Conservation (phyloP, 305 asterid species). For the Rubia balearica region DNA sequence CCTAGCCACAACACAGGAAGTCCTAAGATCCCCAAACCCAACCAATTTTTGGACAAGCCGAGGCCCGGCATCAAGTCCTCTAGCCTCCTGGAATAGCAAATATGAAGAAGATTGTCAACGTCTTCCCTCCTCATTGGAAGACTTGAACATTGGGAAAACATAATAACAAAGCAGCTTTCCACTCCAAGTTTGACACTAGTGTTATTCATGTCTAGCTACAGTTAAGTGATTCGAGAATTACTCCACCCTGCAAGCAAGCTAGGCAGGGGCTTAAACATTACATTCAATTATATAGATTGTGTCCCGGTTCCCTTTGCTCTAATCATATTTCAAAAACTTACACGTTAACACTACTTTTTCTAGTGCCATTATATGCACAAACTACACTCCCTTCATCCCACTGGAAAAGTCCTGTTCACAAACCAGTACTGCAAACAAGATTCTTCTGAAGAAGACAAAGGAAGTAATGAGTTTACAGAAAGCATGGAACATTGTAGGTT, state of each 20-base stretch:
- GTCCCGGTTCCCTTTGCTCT: neutral
- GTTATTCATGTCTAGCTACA: neutral
- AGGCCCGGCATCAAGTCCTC: conserved; percentile 98
- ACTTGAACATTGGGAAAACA: neutral
- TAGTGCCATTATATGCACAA: neutral
- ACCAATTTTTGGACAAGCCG: conserved; percentile 70
- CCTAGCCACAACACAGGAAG: conserved; percentile 68
- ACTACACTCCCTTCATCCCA: neutral
- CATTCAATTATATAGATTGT: neutral
- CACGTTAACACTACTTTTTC: neutral
- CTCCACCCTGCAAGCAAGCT: neutral
- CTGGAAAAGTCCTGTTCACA: neutral
- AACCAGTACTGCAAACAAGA: neutral
- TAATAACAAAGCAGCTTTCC: neutral
- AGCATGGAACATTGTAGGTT: neutral
- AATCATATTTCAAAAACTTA: neutral
- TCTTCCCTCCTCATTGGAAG: neutral
- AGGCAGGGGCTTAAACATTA: neutral
- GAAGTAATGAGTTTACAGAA: neutral
- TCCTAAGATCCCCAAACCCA: conserved; percentile 82
- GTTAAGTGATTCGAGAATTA: too few relatives aligned
- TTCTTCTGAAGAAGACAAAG: neutral
- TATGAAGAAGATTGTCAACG: neutral
- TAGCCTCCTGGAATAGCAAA: conserved; percentile 61
- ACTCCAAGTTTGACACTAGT: neutral